A percentile compares a stretch with the other conserved stretches of the same genome.
Evolutionary conservation across 495 filamentous ascomycete genomes (phyloP).

Genomic region (Apodospora peruviana): DNA sequence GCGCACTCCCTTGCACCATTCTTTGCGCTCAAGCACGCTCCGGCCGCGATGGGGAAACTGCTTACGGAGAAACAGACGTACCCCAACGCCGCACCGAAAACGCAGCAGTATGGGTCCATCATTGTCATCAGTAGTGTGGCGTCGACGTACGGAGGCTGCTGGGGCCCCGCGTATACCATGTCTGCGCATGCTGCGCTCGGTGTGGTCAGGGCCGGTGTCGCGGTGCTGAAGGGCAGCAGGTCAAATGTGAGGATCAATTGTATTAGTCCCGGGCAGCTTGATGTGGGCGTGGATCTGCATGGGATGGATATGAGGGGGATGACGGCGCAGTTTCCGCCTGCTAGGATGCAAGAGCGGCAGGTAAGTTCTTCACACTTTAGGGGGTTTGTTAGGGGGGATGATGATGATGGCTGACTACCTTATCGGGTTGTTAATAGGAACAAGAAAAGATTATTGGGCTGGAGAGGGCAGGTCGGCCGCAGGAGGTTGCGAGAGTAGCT

Average conservation of each 20-base stretch:
- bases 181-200: conserved; percentile 53
- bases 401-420: too few species aligned
- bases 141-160: conserved; percentile 53
- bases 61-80: conserved; percentile 45
- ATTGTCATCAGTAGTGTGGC: conserved; percentile 52
- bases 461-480: conserved; percentile 30
- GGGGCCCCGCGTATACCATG: conserved; percentile 56
- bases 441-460: conserved; percentile 22
- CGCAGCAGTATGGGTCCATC: conserved; percentile 52
- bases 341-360: conserved; percentile 47
- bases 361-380: conserved; percentile 13
- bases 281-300: conserved; percentile 51
- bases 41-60: conserved; percentile 55
- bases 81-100: conserved; percentile 55
- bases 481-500: conserved; percentile 53
- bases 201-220: conserved; percentile 52
- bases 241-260: conserved; percentile 54
- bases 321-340: conserved; percentile 50
- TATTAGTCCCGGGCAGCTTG: conserved; percentile 53
- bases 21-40: conserved; percentile 58
- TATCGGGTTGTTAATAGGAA: conserved; percentile 6
- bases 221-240: conserved; percentile 51
- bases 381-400: neutral
- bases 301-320: conserved; percentile 50
- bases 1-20: conserved; percentile 55